Evolutionary conservation across 2,329 filamentous ascomycete genomes (phyloP), one percentile per base, ranked within the genome.

Genomic region (Zasmidium citrigriseum): DNA sequence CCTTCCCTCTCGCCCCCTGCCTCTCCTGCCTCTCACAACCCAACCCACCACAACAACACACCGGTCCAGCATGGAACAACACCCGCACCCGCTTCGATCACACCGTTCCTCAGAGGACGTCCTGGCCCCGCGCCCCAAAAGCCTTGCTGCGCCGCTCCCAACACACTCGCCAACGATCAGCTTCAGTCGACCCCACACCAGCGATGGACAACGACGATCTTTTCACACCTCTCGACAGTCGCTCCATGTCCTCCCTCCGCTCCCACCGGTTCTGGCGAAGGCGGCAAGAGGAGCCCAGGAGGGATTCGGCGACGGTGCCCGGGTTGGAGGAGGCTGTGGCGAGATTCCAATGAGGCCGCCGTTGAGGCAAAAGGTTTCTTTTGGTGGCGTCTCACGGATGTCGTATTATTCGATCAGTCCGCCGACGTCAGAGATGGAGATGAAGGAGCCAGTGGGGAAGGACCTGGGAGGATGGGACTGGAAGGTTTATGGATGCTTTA

Each of bases 1-100:
- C 64, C 5, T 69, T 67, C 46, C 68, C 69, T 16, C 54, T 64
- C 22, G 66, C 67, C 54, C 67, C 69, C 45, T 71, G 69, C 64
- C 60, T 71, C 41, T 63, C 66, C 57, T 71, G 69, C 56, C 68
- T 71, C 38, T 68, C 68, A 4, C 57, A 62, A 46, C 52, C 55
- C 38, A 58, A 53, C 41, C 58, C 56, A 2, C 44, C 58, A 45
- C 56, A 22, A 47, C 59, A 14, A 23, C 44, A 24, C 57, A 16
- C 50, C 57, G 24, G 54, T 29, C 22, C 57, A 47, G 41, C 46
- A 14, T 38, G 41, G 25, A 18, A 50, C 21, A 52, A 41, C 61
- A 58, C 46, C 59, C 59, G 50, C 57, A 59, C 55, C 59, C 59
- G 50, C 55, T 60, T 57, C 57, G 53, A 62, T 53, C 59, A 59